These are phyloP conservation scores for Cyclaneusma minus DNA, from an alignment of 2,329 filamentous ascomycete species.

Conservation along the genomic window DNA sequence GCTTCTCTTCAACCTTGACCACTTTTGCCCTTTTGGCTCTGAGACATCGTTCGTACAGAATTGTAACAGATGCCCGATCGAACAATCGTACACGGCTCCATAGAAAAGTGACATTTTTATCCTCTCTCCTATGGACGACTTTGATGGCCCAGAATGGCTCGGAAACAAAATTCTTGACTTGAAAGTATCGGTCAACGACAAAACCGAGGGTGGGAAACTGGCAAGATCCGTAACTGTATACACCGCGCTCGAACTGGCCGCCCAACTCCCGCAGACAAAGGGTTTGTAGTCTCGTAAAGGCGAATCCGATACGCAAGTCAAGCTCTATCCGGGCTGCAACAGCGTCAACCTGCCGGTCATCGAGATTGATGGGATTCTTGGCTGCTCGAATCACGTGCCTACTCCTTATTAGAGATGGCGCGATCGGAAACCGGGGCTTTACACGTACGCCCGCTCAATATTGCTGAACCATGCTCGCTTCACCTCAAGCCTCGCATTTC, in stretches of 20 bases:
- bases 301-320: conserved; percentile 80
- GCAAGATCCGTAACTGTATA: conserved; percentile 50
- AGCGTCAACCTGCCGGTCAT: conserved; percentile 75
- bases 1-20: conserved; percentile 74
- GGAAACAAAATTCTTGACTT: conserved; percentile 83
- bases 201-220: conserved; percentile 96
- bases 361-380: conserved; percentile 57
- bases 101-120: conserved; percentile 65
- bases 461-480: conserved; percentile 90
- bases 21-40: conserved; percentile 63
- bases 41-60: conserved; percentile 79
- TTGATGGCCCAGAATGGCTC: conserved; percentile 91
- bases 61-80: conserved; percentile 64
- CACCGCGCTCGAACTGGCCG: conserved; percentile 19
- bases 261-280: conserved; percentile 60
- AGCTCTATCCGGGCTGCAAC: conserved; percentile 83
- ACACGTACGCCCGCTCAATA: conserved; percentile 67
- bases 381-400: conserved; percentile 83
- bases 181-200: conserved; percentile 89
- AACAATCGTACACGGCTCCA: conserved; percentile 79
- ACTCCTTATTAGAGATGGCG: too few relatives aligned
- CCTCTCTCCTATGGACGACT: conserved; percentile 61
- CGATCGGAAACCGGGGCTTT: neutral
- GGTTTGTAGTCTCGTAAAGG: conserved; percentile 81
- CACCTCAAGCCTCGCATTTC: conserved; percentile 59